These are phyloP conservation scores for Aquilaria sinensis DNA, from an alignment of 345 rosid genomes.

Conservation along the genomic window DNA sequence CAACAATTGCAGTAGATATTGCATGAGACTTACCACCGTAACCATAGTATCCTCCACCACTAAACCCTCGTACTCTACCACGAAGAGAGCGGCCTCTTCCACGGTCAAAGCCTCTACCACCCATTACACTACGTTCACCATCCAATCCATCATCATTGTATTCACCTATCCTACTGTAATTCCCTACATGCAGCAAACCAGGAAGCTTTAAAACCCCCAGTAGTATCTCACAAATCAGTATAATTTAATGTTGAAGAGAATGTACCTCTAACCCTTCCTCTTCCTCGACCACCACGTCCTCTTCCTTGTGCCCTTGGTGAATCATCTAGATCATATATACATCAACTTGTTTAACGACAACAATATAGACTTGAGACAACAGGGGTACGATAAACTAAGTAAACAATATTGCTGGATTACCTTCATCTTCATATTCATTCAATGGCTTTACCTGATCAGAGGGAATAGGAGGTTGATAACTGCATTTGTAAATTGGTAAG, in stretches of 20 bases:
- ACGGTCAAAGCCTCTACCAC: conserved; percentile 24
- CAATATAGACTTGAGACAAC: too few relatives aligned
- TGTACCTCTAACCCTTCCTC: conserved; percentile 30
- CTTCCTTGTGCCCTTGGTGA: conserved; percentile 19
- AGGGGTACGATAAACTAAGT: background rate
- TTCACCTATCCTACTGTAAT: conserved; percentile 16
- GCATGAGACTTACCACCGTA: conserved; percentile 20
- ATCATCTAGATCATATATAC: conserved; percentile 12
- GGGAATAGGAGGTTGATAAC: conserved; percentile 31
- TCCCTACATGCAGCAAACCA: conserved; percentile 15
- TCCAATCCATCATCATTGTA: conserved; percentile 22
- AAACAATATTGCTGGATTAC: conserved; percentile 6
- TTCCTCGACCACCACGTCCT: conserved; percentile 29
- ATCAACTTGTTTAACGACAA: too few relatives aligned
- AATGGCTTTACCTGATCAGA: conserved; percentile 27
- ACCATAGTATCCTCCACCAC: conserved; percentile 24
- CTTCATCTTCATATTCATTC: conserved; percentile 31
- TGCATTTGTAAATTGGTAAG: conserved; percentile 5
- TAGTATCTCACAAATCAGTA: background rate
- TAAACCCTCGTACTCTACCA: conserved; percentile 26
- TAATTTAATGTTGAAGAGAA: conserved; percentile 1
- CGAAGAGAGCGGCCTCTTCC: conserved; percentile 23
- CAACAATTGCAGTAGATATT: background rate
- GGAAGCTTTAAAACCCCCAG: background rate
- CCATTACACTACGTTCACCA: conserved; percentile 19